These are phyloP conservation scores for Solanum phureja DNA, from an alignment of 257 asterid genomes.

Conservation along the genomic window DNA sequence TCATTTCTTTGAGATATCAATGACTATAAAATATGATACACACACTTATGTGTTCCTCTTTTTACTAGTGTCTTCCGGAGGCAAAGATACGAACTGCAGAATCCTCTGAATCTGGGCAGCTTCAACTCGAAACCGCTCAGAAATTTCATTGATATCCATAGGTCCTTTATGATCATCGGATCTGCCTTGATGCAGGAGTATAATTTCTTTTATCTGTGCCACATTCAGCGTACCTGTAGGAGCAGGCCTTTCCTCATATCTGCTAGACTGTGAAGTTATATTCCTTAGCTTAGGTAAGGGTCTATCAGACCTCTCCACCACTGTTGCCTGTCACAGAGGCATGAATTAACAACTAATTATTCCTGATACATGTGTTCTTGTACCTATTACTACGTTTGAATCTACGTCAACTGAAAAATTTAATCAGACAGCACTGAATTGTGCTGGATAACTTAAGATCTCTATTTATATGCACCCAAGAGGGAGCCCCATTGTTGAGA, in stretches of 20 bases:
- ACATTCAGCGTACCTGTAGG: slow-evolving; percentile 78
- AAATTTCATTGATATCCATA: slow-evolving; percentile 48
- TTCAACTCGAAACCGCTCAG: slow-evolving; percentile 46
- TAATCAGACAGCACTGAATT: background rate
- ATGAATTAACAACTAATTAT: background rate
- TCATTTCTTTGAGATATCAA: background rate
- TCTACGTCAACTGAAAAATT: background rate
- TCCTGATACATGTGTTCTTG: background rate
- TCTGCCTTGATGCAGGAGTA: slow-evolving; percentile 71
- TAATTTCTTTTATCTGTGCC: slow-evolving; percentile 56
- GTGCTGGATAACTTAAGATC: background rate
- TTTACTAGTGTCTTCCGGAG: slow-evolving; percentile 44
- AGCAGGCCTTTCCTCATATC: slow-evolving; percentile 64
- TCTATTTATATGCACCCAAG: background rate
- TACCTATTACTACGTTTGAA: background rate
- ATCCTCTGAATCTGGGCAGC: slow-evolving; percentile 56
- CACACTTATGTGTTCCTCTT: slow-evolving; percentile 11
- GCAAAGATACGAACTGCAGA: slow-evolving; percentile 53
- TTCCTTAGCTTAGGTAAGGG: slow-evolving; percentile 80
- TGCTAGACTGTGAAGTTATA: slow-evolving; percentile 47
- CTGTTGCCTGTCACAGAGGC: slow-evolving; percentile 50
- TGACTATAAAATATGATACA: background rate
- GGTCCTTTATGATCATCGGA: slow-evolving; percentile 53
- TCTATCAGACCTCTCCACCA: slow-evolving; percentile 57
- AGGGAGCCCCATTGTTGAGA: background rate